Conservation (phyloP, 78 protist genomes). For the Dictyostelium firmibasis region DNA sequence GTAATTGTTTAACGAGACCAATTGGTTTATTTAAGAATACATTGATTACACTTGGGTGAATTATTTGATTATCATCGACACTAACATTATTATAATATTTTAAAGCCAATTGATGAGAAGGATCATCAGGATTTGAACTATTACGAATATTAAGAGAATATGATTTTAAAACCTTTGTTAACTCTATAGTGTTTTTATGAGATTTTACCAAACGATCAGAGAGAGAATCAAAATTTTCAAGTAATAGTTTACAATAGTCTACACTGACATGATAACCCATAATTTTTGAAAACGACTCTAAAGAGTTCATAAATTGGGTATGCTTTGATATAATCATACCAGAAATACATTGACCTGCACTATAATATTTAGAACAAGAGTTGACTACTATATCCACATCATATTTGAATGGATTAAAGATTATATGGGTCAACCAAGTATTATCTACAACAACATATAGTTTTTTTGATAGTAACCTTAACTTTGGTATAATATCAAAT, state of each 20-base stretch:
- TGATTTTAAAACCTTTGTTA: not conserved
- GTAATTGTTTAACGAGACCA: not conserved
- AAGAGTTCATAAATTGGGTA: not conserved
- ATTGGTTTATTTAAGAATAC: not conserved
- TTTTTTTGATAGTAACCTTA: not conserved
- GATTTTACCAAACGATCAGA: not conserved
- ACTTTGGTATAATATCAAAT: not conserved
- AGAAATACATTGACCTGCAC: slow-evolving; percentile 12
- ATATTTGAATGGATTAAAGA: not conserved
- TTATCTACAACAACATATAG: not conserved
- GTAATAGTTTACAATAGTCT: not conserved
- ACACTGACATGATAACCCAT: slow-evolving; percentile 23
- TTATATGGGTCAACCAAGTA: slow-evolving; percentile 5
- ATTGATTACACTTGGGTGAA: not conserved
- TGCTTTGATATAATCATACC: not conserved
- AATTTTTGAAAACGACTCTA: not conserved
- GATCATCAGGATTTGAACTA: not conserved
- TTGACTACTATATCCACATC: not conserved
- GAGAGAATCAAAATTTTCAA: not conserved
- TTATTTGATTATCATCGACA: not conserved
- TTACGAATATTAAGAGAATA: not conserved
- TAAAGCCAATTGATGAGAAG: not conserved
- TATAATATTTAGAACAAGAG: slow-evolving; percentile 14
- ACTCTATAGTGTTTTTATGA: not conserved
- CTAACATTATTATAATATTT: not conserved